Conservation (phyloP, 2,329 filamentous ascomycete species). For the Corniculantispora saksenae region DNA sequence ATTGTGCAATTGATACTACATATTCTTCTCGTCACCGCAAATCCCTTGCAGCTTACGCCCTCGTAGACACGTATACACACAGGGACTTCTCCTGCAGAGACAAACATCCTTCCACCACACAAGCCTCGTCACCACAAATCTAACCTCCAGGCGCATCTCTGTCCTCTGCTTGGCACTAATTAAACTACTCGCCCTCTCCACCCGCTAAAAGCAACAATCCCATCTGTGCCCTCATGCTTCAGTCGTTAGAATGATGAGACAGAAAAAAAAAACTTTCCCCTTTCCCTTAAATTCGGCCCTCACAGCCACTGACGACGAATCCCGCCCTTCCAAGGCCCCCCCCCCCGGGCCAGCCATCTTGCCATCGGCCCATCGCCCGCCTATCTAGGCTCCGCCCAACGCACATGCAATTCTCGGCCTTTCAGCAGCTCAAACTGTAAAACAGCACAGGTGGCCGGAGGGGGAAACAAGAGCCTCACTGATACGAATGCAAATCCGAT, state of each 20-base stretch:
- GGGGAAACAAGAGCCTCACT: too few species aligned
- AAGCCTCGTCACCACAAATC: too few species aligned
- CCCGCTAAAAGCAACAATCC: background rate
- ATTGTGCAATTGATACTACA: background rate
- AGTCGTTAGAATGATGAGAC: background rate
- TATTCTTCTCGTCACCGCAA: background rate
- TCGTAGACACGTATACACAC: too few species aligned
- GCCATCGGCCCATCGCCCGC: background rate
- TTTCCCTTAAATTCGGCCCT: background rate
- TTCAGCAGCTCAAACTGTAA: too few species aligned
- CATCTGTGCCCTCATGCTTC: constrained; percentile 3
- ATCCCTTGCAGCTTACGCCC: background rate
- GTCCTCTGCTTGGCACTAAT: constrained; percentile 5
- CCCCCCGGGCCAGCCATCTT: background rate
- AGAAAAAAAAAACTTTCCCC: background rate
- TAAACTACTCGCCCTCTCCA: background rate
- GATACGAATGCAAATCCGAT: too few species aligned
- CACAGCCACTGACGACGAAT: background rate
- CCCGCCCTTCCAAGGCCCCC: too few species aligned
- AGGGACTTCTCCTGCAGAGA: too few species aligned
- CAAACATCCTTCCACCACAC: too few species aligned
- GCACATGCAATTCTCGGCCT: too few species aligned
- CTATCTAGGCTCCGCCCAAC: too few species aligned
- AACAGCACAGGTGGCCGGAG: too few species aligned
- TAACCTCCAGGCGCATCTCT: too few species aligned